A percentile compares a stretch with the other conserved stretches of the same genome.
These are phyloP conservation scores for Zizania latifolia DNA, from an alignment of 176 grass and related monocot species.

Conservation along the genomic window DNA sequence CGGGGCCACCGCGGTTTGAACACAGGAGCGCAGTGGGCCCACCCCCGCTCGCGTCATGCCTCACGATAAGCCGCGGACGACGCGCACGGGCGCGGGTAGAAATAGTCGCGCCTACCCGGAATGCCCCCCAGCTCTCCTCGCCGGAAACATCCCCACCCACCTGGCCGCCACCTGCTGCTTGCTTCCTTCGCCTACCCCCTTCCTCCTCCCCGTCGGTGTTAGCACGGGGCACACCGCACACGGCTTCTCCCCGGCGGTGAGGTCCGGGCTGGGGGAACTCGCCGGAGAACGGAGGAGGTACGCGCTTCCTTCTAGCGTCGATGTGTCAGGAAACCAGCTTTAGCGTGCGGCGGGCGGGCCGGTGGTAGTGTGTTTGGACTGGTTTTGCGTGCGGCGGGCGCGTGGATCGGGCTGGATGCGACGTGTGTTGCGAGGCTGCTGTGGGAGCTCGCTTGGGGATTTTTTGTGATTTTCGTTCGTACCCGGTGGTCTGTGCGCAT, in stretches of 20 bases:
- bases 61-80: constrained; percentile 21
- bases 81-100: constrained; percentile 35
- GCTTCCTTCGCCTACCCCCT: too few species aligned
- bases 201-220: not conserved
- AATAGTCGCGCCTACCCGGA: constrained; percentile 19
- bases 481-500: not conserved
- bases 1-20: constrained; percentile 28
- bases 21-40: not conserved
- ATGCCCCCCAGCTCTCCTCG: not conserved
- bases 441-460: not conserved
- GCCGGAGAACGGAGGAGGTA: constrained; percentile 26
- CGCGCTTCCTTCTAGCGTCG: not conserved
- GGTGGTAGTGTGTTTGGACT: not conserved
- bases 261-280: not conserved
- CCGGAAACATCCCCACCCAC: not conserved
- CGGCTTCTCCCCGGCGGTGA: not conserved
- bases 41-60: constrained; percentile 16
- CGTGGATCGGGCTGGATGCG: not conserved
- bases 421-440: not conserved
- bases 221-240: too few species aligned
- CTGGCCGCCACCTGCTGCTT: not conserved
- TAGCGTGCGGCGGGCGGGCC: too few species aligned
- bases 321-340: too few species aligned
- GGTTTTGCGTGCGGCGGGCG: not conserved
- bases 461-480: too few species aligned